Conservation (phyloP, 108 stramenopile genomes). For the Skeletonema costatum region DNA sequence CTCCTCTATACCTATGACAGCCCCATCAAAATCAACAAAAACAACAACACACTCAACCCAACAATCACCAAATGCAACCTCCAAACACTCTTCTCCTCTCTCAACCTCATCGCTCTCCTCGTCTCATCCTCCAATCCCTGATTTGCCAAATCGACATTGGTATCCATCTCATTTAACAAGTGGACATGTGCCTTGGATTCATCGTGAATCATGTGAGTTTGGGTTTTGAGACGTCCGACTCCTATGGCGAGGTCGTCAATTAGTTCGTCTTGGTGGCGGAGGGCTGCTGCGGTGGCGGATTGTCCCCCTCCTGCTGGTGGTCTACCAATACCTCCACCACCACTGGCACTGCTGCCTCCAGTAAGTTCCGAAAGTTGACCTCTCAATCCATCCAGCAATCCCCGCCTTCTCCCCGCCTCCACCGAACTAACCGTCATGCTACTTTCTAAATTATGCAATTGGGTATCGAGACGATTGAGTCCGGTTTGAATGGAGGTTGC, state of each 20-base stretch:
- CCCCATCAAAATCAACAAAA: conserved; percentile 82
- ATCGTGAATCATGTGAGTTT: conserved; percentile 83
- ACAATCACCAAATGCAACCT: conserved; percentile 82
- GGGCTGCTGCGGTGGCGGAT: conserved; percentile 45
- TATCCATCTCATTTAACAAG: conserved; percentile 89
- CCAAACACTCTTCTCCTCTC: conserved; percentile 85
- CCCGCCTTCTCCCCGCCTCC: conserved; percentile 33
- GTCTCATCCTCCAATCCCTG: conserved; percentile 84
- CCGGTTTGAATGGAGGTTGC: conserved; percentile 43
- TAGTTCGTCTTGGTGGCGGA: conserved; percentile 90
- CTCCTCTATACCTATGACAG: conserved; percentile 36
- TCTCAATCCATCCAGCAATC: conserved; percentile 40
- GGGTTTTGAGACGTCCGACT: conserved; percentile 82
- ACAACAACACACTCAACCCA: conserved; percentile 71
- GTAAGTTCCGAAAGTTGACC: conserved; percentile 20
- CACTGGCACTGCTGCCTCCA: neutral
- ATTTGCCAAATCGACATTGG: conserved; percentile 83
- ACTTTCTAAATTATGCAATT: conserved; percentile 32
- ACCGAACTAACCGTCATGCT: conserved; percentile 30
- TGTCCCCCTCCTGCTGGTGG: neutral
- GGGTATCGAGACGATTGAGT: conserved; percentile 36
- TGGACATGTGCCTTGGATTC: conserved; percentile 85
- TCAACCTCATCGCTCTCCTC: conserved; percentile 69
- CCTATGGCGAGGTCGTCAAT: conserved; percentile 90
- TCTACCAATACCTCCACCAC: conserved; percentile 16